These are phyloP conservation scores for Fremontodendron californicum DNA, from an alignment of 345 rosid species.

Conservation along the genomic window DNA sequence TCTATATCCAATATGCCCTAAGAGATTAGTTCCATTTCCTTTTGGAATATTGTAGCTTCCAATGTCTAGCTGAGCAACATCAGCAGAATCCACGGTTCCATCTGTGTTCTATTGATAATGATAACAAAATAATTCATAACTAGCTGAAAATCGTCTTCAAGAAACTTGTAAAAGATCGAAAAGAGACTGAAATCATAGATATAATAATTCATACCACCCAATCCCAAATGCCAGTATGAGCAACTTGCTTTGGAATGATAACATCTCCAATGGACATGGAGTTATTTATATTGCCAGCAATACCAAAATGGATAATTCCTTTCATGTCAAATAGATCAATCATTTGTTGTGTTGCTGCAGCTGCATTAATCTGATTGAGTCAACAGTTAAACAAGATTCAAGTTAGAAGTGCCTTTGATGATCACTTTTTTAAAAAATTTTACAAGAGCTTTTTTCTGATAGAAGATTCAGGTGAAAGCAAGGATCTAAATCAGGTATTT, in stretches of 20 bases:
- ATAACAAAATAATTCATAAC: background rate
- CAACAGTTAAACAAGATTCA: background rate
- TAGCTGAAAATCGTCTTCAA: background rate
- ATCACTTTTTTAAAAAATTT: too few species aligned
- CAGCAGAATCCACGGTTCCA: constrained; percentile 13
- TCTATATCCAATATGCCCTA: constrained; percentile 37
- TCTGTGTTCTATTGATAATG: constrained; percentile 34
- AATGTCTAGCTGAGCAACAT: constrained; percentile 31
- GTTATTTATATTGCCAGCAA: constrained; percentile 46
- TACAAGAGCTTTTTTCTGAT: too few species aligned
- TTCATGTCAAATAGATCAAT: constrained; percentile 33
- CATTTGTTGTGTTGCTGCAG: constrained; percentile 58
- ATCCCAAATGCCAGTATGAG: constrained; percentile 48
- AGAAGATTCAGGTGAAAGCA: too few species aligned
- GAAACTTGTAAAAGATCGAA: background rate
- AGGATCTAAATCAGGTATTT: too few species aligned
- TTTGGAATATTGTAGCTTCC: constrained; percentile 35
- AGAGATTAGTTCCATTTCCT: constrained; percentile 27
- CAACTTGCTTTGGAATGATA: constrained; percentile 43
- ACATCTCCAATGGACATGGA: constrained; percentile 65
- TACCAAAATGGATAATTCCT: constrained; percentile 54
- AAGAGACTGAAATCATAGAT: background rate
- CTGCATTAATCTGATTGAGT: constrained; percentile 44
- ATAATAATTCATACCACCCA: constrained; percentile 36
- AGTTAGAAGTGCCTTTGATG: background rate